Base-by-base conservation (phyloP, 1,139 yeast genomes). In the Yamadazyma trypodendri region DNA sequence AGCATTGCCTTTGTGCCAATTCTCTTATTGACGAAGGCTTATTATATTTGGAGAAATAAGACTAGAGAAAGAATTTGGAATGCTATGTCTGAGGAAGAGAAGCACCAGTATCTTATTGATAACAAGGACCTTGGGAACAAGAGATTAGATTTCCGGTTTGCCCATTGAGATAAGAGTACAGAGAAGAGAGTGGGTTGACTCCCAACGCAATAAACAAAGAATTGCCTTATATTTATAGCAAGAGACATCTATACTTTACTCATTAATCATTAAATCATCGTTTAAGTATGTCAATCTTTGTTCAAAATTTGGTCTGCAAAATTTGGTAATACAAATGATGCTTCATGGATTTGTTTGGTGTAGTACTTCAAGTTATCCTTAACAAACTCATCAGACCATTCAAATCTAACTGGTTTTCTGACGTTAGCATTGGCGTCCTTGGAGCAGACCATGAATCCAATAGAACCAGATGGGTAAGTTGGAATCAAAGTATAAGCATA, bases 391-490 rank as follows among this genome's bases (percentile, higher is more conserved):
- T 72, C 76, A 37, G 78, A 57, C 68, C 87, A 70, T 37, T 73
- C 72, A 38, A 63, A 67, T 63, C 96, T 79, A 48, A 78, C 54
- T 38, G 97, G 96, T 48, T 64, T 72, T 53, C 67, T 72, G 41
- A 88, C 83, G 45, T 80, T 69, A 36, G 81, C 81, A 18, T 68
- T 55, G 20, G 76, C 59, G 59, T 86, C 84, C 70, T 88, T 88
- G 45, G 84, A 77, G 62, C 96, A 87, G 37, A 89, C 89, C 95
- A 89, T 87, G 68, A 89, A 84, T 16, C 96, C 97, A 57, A 89
- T 82, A 55, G 89, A 92, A 43, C 97, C 97, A 21, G 95, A 81
- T 46, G 97, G 95, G 58, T 89, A 89, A 40, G 96, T 86, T 56
- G 97, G 97, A 50, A 88, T 86, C 61, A 88, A 78, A 42, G 95